Evolutionary conservation across 1,284 basidiomycete species (phyloP).

Genomic region (Leucoagaricus sp.): DNA sequence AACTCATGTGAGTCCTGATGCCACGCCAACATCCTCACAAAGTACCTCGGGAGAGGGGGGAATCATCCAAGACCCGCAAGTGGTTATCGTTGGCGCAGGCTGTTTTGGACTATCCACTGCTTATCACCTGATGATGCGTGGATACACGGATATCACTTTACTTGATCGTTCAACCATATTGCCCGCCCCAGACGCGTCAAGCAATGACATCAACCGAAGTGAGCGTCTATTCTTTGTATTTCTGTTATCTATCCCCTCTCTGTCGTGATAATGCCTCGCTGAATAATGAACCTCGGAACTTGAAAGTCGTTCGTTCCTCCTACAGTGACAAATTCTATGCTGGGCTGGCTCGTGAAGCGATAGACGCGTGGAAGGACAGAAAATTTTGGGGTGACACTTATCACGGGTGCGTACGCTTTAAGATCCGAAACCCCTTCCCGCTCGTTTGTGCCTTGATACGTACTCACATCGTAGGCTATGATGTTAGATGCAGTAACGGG

Average conservation of each 20-base stretch:
- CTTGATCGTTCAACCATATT: conserved; percentile 67
- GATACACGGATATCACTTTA: conserved; percentile 70
- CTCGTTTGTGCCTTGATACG: neutral
- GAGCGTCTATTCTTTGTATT: conserved; percentile 22
- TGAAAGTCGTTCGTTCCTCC: conserved; percentile 63
- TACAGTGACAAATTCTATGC: conserved; percentile 74
- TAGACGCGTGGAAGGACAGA: conserved; percentile 66
- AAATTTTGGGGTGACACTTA: conserved; percentile 75
- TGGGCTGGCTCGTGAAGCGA: conserved; percentile 70
- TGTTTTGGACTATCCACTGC: conserved; percentile 87
- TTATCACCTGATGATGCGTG: conserved; percentile 69
- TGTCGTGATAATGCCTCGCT: neutral
- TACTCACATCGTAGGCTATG: conserved; percentile 2
- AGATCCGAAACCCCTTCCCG: conserved; percentile 20
- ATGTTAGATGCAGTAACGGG: too few species aligned
- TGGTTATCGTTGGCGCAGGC: conserved; percentile 84
- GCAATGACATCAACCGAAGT: conserved; percentile 86
- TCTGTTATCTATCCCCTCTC: neutral
- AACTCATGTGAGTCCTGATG: neutral
- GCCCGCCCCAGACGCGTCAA: conserved; percentile 80
- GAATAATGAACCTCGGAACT: conserved; percentile 25
- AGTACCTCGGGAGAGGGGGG: neutral
- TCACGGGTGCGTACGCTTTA: conserved; percentile 63
- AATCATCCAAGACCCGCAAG: too few species aligned
- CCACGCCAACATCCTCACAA: neutral